Base-by-base conservation (phyloP, 2,329 filamentous ascomycete species). In the Talaromyces sp. region DNA sequence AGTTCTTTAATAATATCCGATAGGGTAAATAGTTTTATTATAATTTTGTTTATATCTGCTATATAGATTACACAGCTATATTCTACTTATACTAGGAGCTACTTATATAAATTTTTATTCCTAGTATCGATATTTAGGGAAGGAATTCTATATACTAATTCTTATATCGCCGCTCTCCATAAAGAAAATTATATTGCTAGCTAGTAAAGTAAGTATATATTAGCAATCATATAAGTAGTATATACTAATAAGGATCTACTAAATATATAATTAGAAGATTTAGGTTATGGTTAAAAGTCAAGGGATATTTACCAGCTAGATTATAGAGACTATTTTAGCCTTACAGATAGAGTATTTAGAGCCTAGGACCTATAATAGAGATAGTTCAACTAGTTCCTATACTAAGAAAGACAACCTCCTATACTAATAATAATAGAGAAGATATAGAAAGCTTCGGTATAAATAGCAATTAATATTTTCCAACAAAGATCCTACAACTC, bases 341-440 rank as follows among this genome's bases (percentile, higher is more conserved):
- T 49, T 36, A 8, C 36, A 36, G 7, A 49, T 35, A 27, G 24
- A 42, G 24, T 16, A 49, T 27, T 42, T 49, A 24, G 46, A 49
- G 14, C 46, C 27, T 13, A 49, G 30, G 4, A 49, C 20, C 27
- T 49, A 17, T 16, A 17, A 36, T n/a, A 49, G 32, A n/a, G 36
- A 49, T 7, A 49, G 10, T 36, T 41, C 36, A 8, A 49, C 27
- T 7, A 27, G 36, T 19, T 49, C 46, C 46, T 36, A 42, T 30
- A 35, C 46, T 17, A 49, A 37, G 9, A 49, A 49, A 9, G 46
- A 24, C 17, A 24, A 33, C 7, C 22, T 9, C 10, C 33, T 17
- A 41, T 41, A 35, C 33, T 49, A 24, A 27, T 49, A 49, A 37
- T 27, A 49, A 13, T 30, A 5, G 16, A 37, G 35, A 9, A 37